Conservation (phyloP, 73 alveolate genomes). For the Paramecium primaurelia region DNA sequence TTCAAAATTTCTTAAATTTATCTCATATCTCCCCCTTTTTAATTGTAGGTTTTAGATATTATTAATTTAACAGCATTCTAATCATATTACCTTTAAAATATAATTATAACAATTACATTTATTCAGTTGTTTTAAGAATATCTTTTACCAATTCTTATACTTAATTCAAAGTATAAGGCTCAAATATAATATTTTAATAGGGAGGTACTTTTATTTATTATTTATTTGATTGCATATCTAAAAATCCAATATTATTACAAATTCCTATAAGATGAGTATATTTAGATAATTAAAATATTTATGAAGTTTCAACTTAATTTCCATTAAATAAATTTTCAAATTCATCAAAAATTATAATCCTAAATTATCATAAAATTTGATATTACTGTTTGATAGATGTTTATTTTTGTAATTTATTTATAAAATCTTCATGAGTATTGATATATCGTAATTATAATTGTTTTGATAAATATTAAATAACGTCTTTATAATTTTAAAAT, state of each 20-base stretch:
- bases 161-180: neutral
- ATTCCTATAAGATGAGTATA: neutral
- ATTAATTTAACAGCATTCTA: neutral
- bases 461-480: neutral
- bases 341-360: constrained; percentile 3
- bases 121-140: neutral
- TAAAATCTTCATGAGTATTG: neutral
- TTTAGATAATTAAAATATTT: neutral
- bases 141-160: neutral
- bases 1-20: neutral
- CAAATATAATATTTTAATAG: neutral
- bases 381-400: neutral
- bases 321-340: constrained; percentile 12
- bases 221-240: neutral
- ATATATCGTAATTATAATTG: neutral
- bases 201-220: neutral
- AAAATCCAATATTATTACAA: neutral
- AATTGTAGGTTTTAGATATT: neutral
- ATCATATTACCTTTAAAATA: neutral
- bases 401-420: neutral
- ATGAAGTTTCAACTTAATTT: neutral
- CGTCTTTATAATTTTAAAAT: constrained; percentile 1
- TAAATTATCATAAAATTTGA: neutral
- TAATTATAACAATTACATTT: neutral
- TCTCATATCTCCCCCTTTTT: constrained; percentile 44